A percentile compares a stretch with the other conserved stretches of the same genome.
phyloP scores from a whole-genome alignment of 208 protist species.

The Leishmania martiniquensis region DNA sequence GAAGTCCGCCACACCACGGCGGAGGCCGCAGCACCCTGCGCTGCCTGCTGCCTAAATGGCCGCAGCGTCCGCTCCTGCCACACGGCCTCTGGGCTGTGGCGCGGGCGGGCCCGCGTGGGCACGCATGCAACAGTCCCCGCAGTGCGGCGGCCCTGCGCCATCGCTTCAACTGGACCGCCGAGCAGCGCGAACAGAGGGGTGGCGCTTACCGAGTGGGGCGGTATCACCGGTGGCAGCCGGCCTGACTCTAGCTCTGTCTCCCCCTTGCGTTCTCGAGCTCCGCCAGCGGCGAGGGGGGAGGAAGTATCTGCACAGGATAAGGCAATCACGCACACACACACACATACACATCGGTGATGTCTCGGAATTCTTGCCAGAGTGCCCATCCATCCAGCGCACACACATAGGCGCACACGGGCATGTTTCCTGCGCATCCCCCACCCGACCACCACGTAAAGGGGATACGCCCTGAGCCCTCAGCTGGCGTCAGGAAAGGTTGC shows the following conservation, averaged over 20 bases:
- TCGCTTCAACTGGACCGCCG: no score
- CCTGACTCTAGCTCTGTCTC: neutral
- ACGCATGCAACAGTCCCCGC: no score
- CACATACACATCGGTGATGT: neutral
- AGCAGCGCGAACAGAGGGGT: no score
- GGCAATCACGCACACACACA: neutral
- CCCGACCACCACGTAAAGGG: neutral
- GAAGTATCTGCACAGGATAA: neutral
- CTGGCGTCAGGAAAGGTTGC: conserved; percentile 12
- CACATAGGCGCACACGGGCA: neutral
- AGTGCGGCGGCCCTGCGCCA: no score
- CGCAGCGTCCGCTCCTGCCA: no score
- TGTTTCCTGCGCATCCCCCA: neutral
- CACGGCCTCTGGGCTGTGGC: no score
- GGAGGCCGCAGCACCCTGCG: no score
- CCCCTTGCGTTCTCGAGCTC: neutral
- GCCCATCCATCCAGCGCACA: neutral
- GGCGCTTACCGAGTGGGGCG: no score
- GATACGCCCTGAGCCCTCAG: neutral
- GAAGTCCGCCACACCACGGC: no score
- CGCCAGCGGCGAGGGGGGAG: neutral
- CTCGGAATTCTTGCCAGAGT: neutral
- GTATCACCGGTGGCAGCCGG: neutral
- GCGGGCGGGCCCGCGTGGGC: no score
- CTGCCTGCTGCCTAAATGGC: no score